phyloP scores from a whole-genome alignment of 768 basidiomycete species.

The Lactarius hengduanensis region DNA sequence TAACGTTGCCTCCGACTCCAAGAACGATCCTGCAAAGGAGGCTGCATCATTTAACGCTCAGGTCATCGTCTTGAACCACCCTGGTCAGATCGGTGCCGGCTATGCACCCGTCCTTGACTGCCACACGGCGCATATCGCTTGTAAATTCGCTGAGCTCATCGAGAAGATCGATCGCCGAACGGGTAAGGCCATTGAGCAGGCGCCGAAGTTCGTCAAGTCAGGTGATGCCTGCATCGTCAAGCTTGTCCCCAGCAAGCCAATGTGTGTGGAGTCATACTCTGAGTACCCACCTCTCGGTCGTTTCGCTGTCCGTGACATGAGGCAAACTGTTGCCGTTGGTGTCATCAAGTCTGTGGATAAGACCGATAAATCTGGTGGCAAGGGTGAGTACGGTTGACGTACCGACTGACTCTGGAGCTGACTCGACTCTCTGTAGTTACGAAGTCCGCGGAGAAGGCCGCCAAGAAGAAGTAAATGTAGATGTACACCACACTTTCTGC shows the following conservation, averaged over 20 bases:
- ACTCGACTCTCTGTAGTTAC: conserved; percentile 53
- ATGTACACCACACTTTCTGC: conserved; percentile 52
- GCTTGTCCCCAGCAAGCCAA: conserved; percentile 93
- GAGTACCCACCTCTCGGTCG: conserved; percentile 99
- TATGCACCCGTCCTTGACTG: conserved; percentile 99
- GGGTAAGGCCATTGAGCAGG: conserved; percentile 85
- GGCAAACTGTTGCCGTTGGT: conserved; percentile 98
- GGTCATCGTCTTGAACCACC: conserved; percentile 99
- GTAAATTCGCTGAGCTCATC: conserved; percentile 97
- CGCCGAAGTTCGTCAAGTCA: conserved; percentile 98
- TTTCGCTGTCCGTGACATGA: conserved; percentile 99
- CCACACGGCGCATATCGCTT: conserved; percentile 99
- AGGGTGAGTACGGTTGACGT: conserved; percentile 51
- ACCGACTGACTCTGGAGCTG: conserved; percentile 19
- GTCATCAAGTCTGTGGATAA: conserved; percentile 98
- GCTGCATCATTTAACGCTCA: conserved; percentile 99
- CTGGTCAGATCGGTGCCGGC: conserved; percentile 98
- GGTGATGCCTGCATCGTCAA: conserved; percentile 99
- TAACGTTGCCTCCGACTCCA: conserved; percentile 98
- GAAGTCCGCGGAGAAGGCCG: conserved; percentile 94
- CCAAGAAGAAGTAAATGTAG: conserved; percentile 91
- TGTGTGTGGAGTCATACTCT: conserved; percentile 92
- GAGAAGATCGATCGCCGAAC: conserved; percentile 99
- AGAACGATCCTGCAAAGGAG: conserved; percentile 99
- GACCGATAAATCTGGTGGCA: conserved; percentile 85